These are phyloP conservation scores for Nannizziopsis arthrosporioides DNA, from an alignment of 2,329 filamentous ascomycete genomes.

Conservation along the genomic window DNA sequence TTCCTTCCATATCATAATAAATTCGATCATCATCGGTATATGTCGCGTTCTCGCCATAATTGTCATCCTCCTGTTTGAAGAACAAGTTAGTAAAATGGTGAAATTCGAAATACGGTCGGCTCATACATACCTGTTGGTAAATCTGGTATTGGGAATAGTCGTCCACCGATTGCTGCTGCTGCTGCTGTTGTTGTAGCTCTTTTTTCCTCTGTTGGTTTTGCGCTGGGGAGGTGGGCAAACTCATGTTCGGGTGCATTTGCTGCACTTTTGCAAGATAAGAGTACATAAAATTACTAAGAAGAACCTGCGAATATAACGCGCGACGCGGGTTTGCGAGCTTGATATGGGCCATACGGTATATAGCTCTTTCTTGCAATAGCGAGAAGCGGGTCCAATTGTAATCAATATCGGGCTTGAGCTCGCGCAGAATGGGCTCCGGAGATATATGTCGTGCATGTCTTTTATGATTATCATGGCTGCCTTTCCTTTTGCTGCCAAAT, in stretches of 20 bases:
- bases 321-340: constrained; percentile 95
- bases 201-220: constrained; percentile 45
- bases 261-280: constrained; percentile 97
- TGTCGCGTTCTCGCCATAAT: constrained; percentile 34
- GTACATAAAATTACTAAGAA: constrained; percentile 99
- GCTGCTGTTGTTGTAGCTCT: constrained; percentile 23
- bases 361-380: constrained; percentile 88
- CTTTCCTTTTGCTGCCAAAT: constrained; percentile 82
- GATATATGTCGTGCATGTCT: constrained; percentile 68
- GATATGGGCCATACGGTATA: constrained; percentile 97
- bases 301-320: constrained; percentile 82
- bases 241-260: constrained; percentile 94
- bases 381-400: constrained; percentile 95
- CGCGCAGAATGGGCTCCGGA: constrained; percentile 63
- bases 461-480: constrained; percentile 63
- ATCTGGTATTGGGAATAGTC: constrained; percentile 27
- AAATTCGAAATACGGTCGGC: neutral
- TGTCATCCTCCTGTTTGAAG: constrained; percentile 21
- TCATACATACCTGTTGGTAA: constrained; percentile 30
- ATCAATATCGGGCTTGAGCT: constrained; percentile 74
- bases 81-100: neutral
- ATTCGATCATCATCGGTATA: constrained; percentile 43
- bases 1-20: constrained; percentile 39
- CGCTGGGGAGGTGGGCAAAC: constrained; percentile 66
- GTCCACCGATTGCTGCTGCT: constrained; percentile 24